Conservation (phyloP, 2,329 filamentous ascomycete species). For the Verticillium klebahnii region DNA sequence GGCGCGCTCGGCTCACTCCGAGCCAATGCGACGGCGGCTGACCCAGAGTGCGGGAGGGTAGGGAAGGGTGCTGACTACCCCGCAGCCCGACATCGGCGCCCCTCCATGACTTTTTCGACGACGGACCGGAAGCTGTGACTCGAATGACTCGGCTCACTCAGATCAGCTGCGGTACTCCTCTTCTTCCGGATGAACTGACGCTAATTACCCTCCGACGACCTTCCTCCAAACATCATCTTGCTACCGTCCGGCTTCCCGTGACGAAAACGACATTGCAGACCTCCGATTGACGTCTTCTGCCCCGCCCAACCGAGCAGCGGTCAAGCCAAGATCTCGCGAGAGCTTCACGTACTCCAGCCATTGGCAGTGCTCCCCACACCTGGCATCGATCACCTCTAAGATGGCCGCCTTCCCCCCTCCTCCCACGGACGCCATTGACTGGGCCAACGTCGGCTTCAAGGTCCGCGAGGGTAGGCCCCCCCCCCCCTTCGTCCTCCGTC, state of each 20-base stretch:
- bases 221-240: neutral
- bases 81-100: slow-evolving; percentile 1
- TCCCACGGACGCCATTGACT: slow-evolving; percentile 81
- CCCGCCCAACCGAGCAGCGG: neutral
- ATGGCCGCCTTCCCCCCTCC: slow-evolving; percentile 68
- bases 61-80: neutral
- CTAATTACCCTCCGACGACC: neutral
- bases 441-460: slow-evolving; percentile 88
- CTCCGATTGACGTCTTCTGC: neutral
- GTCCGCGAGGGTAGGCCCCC: slow-evolving; percentile 71
- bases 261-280: neutral
- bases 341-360: neutral
- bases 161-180: neutral
- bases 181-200: neutral
- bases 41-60: neutral
- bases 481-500: neutral
- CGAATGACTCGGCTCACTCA: neutral
- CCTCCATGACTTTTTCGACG: neutral
- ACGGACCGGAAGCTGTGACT: neutral
- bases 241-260: neutral
- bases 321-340: neutral
- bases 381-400: slow-evolving; percentile 6
- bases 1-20: neutral
- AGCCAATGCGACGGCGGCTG: neutral
- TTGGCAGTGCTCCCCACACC: neutral